These are phyloP conservation scores for Ophiostoma pallidulum DNA, from an alignment of 2,329 filamentous ascomycete species.

Conservation along the genomic window DNA sequence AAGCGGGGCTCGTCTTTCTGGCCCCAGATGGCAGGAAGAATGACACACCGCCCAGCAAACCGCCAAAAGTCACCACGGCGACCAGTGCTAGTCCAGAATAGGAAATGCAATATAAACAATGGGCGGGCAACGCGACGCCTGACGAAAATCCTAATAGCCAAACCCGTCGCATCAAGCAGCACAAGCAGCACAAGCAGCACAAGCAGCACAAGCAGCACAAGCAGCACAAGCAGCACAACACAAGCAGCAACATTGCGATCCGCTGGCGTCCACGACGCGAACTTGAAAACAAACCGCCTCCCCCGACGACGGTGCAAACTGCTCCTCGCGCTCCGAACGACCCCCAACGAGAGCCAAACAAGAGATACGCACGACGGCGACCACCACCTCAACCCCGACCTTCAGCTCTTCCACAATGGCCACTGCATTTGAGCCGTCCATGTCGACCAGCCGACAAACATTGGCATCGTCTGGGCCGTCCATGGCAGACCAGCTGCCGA, in stretches of 20 bases:
- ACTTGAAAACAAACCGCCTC: no score
- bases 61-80: constrained; percentile 12
- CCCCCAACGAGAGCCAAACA: no score
- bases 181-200: no score
- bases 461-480: constrained; percentile 51
- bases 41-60: not conserved
- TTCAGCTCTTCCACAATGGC: constrained; percentile 33
- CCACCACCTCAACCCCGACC: not conserved
- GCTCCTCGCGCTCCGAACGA: no score
- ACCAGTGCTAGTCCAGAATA: constrained; percentile 11
- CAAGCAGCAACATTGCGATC: no score
- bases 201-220: no score
- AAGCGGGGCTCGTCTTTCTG: not conserved
- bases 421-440: constrained; percentile 57
- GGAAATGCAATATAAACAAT: constrained; percentile 13
- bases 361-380: not conserved
- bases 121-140: no score
- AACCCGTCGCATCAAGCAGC: no score
- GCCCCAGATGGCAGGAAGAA: constrained; percentile 8
- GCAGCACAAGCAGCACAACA: no score
- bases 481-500: constrained; percentile 66
- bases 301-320: no score
- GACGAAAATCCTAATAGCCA: no score
- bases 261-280: no score
- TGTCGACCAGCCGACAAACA: constrained; percentile 55